phyloP scores from a whole-genome alignment of 2,329 filamentous ascomycete species.

The Aspergillus glaucus region DNA sequence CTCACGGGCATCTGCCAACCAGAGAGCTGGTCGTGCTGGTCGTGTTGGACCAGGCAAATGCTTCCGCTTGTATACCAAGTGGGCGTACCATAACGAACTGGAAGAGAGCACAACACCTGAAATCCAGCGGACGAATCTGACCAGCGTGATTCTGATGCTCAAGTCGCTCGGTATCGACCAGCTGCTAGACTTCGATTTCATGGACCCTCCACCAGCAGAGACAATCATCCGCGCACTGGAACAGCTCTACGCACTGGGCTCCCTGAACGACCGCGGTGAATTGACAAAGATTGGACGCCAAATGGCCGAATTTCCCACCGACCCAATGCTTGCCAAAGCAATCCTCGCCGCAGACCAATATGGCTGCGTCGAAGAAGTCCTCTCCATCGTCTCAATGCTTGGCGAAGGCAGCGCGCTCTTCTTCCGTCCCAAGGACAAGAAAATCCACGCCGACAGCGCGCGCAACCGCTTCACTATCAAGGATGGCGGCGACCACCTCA shows the following conservation, averaged over 20 bases:
- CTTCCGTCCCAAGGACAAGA: constrained; percentile 94
- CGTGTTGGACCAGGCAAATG: constrained; percentile 89
- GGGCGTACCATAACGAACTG: constrained; percentile 90
- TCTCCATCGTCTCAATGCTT: constrained; percentile 92
- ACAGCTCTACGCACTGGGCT: constrained; percentile 83
- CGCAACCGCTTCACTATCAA: constrained; percentile 81
- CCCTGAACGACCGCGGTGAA: constrained; percentile 79
- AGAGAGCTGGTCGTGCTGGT: constrained; percentile 85
- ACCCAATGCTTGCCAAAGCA: constrained; percentile 84
- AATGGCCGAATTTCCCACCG: constrained; percentile 91
- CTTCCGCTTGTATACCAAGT: constrained; percentile 89
- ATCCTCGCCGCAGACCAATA: constrained; percentile 84
- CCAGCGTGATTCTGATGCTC: constrained; percentile 72
- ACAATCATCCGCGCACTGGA: constrained; percentile 84
- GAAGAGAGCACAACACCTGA: constrained; percentile 88
- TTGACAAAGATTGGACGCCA: constrained; percentile 86
- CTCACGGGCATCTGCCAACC: constrained; percentile 85
- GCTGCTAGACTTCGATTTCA: constrained; percentile 88
- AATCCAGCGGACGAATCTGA: constrained; percentile 85
- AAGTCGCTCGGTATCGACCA: constrained; percentile 91
- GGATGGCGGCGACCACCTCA: constrained; percentile 84
- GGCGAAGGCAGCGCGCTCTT: constrained; percentile 83
- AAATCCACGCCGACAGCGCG: constrained; percentile 88
- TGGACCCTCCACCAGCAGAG: constrained; percentile 87
- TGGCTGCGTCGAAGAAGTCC: constrained; percentile 86